phyloP scores from a whole-genome alignment of 768 basidiomycete species.

The Neoboletus subvelutipes region DNA sequence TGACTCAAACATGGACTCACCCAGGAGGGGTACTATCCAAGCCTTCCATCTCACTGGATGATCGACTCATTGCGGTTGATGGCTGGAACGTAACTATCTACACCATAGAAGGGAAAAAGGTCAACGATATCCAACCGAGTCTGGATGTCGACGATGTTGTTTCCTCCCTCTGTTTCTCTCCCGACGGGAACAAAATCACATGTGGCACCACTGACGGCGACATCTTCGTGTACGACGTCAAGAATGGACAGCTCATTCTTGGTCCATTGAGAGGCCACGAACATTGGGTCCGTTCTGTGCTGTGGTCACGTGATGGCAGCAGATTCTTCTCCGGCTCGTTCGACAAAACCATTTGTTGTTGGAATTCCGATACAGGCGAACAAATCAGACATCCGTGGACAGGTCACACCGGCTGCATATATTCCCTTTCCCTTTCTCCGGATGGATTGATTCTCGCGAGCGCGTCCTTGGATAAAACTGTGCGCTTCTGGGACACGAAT shows the following conservation, averaged over 20 bases:
- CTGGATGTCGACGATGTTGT: not conserved
- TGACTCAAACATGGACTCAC: no score
- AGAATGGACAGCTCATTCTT: not conserved
- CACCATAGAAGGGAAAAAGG: no score
- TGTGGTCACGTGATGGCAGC: constrained; percentile 16
- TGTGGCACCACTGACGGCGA: not conserved
- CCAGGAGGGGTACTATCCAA: no score
- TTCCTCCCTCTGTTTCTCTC: not conserved
- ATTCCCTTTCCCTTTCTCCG: not conserved
- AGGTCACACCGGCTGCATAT: constrained; percentile 8
- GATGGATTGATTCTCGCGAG: constrained; percentile 11
- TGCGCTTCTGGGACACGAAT: constrained; percentile 13
- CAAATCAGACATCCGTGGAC: constrained; percentile 7
- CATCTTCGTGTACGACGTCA: not conserved
- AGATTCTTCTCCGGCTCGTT: not conserved
- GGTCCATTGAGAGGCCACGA: not conserved
- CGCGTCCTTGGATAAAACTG: not conserved
- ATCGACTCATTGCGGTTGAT: no score
- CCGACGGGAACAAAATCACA: not conserved
- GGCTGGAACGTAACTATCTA: no score
- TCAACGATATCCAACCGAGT: no score
- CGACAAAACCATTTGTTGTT: constrained; percentile 3
- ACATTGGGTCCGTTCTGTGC: not conserved
- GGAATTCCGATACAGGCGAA: constrained; percentile 2
- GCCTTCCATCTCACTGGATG: no score